Conservation (phyloP, 305 asterid genomes). For the Stenogyne calaminthoides region DNA sequence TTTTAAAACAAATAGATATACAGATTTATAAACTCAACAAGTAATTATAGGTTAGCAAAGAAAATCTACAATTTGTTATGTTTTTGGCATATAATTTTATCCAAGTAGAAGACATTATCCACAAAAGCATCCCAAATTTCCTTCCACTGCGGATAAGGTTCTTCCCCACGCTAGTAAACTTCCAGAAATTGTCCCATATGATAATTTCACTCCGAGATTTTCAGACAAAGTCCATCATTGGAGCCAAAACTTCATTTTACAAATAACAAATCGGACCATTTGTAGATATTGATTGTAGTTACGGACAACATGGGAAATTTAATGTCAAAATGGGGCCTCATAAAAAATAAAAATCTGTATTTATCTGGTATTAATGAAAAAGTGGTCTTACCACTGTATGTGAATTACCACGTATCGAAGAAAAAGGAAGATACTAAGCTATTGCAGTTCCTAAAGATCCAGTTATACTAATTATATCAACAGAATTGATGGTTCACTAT, state of each 20-base stretch:
- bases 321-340: not conserved
- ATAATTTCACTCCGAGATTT: not conserved
- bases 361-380: not conserved
- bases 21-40: not conserved
- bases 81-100: not conserved
- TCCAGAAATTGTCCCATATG: not conserved
- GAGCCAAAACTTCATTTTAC: not conserved
- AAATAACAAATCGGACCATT: not conserved
- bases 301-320: not conserved
- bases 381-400: not conserved
- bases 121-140: not conserved
- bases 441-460: slow-evolving; percentile 1
- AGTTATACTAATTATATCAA: not conserved
- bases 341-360: not conserved
- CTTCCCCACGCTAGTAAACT: not conserved
- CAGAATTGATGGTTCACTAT: not conserved
- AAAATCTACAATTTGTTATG: not conserved
- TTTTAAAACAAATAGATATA: not conserved
- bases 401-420: not conserved
- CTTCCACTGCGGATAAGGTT: not conserved
- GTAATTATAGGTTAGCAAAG: not conserved
- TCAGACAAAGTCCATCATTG: not conserved
- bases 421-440: not conserved
- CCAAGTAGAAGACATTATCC: slow-evolving; percentile 5
- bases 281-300: not conserved